Conservation (phyloP, 805 yeast genomes). For the Maudiozyma serrabonitensis region DNA sequence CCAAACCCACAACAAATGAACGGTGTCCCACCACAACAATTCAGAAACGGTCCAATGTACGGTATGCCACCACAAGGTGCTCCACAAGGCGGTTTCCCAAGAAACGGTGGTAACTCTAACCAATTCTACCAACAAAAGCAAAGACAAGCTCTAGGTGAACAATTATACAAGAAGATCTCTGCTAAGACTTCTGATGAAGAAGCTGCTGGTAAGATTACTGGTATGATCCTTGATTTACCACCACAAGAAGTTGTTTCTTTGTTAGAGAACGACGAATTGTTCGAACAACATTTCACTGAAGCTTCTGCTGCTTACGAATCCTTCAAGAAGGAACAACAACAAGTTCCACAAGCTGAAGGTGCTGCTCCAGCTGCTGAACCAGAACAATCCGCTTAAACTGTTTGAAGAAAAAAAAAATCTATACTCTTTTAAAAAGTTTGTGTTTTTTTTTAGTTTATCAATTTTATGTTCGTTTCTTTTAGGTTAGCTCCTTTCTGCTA, state of each 20-base stretch:
- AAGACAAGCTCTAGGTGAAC: conserved; percentile 97
- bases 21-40: conserved; percentile 61
- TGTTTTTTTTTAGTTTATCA: not conserved
- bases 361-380: conserved; percentile 5
- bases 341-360: conserved; percentile 3
- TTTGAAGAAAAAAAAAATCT: not conserved
- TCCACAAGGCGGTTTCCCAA: conserved; percentile 45
- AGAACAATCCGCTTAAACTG: conserved; percentile 3
- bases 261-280: conserved; percentile 81
- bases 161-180: conserved; percentile 84
- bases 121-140: conserved; percentile 75
- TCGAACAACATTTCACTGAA: conserved; percentile 86
- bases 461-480: not conserved
- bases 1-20: conserved; percentile 78
- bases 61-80: conserved; percentile 70
- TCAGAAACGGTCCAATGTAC: conserved; percentile 70
- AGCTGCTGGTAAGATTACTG: conserved; percentile 97
- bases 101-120: conserved; percentile 25
- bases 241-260: conserved; percentile 81
- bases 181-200: conserved; percentile 83
- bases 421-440: not conserved
- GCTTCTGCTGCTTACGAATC: conserved; percentile 91
- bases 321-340: conserved; percentile 51
- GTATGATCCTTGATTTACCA: conserved; percentile 96
- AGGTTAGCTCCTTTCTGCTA: not conserved